phyloP scores from a whole-genome alignment of 2,329 filamentous ascomycete genomes.

The Trichoderma citrinoviride region DNA sequence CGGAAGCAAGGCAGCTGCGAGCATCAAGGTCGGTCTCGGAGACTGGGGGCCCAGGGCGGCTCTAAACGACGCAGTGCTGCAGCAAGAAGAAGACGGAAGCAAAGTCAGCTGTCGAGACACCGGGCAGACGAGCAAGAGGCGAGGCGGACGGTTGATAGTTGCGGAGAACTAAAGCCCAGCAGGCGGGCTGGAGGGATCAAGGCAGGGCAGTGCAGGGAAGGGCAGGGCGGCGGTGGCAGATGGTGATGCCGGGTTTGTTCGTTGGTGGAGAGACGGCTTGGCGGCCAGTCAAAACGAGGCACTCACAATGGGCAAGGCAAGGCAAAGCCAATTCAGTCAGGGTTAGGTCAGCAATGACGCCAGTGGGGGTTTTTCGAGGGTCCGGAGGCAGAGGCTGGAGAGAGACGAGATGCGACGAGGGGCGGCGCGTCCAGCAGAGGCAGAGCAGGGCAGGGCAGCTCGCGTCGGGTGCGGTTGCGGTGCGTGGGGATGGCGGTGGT shows the following conservation, averaged over 20 bases:
- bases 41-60: slow-evolving; percentile 25
- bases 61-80: slow-evolving; percentile 20
- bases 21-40: slow-evolving; percentile 35
- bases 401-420: slow-evolving; percentile 6
- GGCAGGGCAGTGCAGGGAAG: slow-evolving; percentile 1
- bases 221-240: slow-evolving; percentile 22
- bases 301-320: slow-evolving; percentile 35
- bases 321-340: slow-evolving; percentile 25
- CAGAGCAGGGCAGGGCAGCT: background rate
- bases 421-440: too few species aligned
- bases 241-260: slow-evolving; percentile 5
- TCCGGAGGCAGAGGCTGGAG: slow-evolving; percentile 5
- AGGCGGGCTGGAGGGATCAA: background rate
- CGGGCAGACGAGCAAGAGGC: background rate
- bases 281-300: slow-evolving; percentile 38
- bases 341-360: slow-evolving; percentile 43
- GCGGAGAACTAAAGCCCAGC: background rate
- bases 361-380: slow-evolving; percentile 29
- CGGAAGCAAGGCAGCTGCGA: slow-evolving; percentile 35
- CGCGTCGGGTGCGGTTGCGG: slow-evolving; percentile 7
- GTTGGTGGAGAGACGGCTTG: slow-evolving; percentile 19
- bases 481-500: slow-evolving; percentile 13
- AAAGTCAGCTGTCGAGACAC: slow-evolving; percentile 15
- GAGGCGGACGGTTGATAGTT: background rate
- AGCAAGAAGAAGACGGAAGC: background rate